Base-by-base conservation (phyloP, 2,329 filamentous ascomycete species). In the Cordyceps militaris region DNA sequence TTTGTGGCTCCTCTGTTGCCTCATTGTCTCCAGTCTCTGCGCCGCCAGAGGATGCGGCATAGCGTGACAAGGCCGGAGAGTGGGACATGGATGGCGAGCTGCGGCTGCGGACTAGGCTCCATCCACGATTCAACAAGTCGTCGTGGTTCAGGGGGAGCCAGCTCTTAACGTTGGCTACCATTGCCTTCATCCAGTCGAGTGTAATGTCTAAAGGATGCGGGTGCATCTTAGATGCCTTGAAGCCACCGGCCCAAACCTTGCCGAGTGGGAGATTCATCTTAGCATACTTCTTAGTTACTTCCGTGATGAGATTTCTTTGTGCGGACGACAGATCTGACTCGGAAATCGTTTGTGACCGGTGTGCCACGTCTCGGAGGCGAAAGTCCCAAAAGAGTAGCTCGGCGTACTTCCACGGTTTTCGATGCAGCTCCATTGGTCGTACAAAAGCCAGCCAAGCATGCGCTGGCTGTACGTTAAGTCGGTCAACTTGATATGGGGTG, bases 361-460 rank as follows among this genome's bases (percentile, higher is more conserved):
- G 59, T 7, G 69, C 65, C 26, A 65, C 69, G 1, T 66, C 61
- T 1, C 59, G 62, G 8, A 71, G 68, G 1, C 66, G 62, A 1
- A 70, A 58, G 60, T 84, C 82, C 80, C 80, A 83, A 40, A 85
- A 79, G 6, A 84, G 69, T 13, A 85, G 62, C 62, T 84, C 80
- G 2, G 73, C 71, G 2, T 55, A 52, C 0, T 2, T 61, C 64
- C 69, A 76, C 1, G 66, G 62, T 23, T 56, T 65, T 1, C 9
- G 14, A 57, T 76, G 70, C 1, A 72, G 67, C n/a, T 76, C 67
- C 4, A 68, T 63, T 0, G 77, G 74, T 11, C 81, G 74, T 58
- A 76, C 74, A 14, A 80, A 63, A 0, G 70, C 78, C 34, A 83
- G 61, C 80, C 81, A 85, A 0, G 81, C 78, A 46, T 76, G 40